Evolutionary conservation across 805 yeast species (phyloP).

Genomic region (Starmerella floricola): DNA sequence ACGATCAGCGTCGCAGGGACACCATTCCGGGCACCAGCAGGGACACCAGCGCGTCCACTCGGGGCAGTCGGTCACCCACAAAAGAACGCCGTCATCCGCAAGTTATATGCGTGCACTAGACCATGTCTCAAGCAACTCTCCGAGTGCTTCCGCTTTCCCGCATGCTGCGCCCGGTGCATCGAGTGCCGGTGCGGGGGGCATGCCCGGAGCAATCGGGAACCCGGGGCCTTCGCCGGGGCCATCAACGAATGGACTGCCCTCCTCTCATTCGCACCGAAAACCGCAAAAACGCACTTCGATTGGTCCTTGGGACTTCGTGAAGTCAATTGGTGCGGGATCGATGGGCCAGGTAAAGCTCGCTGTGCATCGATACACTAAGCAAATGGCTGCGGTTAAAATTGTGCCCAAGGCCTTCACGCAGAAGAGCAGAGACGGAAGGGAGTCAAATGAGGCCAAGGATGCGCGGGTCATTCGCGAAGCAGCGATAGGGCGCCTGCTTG

Average conservation of each 20-base stretch:
- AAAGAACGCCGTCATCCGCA: constrained; percentile 1
- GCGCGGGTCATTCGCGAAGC: constrained; percentile 90
- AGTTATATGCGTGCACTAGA: constrained; percentile 1
- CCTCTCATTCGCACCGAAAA: no score
- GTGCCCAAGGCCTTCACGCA: constrained; percentile 77
- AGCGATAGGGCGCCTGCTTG: constrained; percentile 75
- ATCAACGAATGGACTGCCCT: no score
- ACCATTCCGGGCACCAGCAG: background rate
- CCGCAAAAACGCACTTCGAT: constrained; percentile 58
- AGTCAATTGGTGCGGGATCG: constrained; percentile 95
- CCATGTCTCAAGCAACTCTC: background rate
- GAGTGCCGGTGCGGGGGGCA: background rate
- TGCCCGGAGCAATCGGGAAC: no score
- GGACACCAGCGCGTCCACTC: background rate
- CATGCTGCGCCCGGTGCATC: background rate
- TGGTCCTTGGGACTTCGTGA: constrained; percentile 94
- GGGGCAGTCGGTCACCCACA: background rate
- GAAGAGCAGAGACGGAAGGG: constrained; percentile 26
- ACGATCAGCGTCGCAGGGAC: background rate
- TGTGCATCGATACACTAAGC: constrained; percentile 58
- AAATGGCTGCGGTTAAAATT: constrained; percentile 77
- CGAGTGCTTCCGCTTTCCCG: background rate
- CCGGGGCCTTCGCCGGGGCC: no score
- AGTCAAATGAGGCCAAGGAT: constrained; percentile 53
- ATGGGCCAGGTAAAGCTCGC: constrained; percentile 98